phyloP scores from a whole-genome alignment of 2,329 filamentous ascomycete genomes.

The Whalleya microplaca region DNA sequence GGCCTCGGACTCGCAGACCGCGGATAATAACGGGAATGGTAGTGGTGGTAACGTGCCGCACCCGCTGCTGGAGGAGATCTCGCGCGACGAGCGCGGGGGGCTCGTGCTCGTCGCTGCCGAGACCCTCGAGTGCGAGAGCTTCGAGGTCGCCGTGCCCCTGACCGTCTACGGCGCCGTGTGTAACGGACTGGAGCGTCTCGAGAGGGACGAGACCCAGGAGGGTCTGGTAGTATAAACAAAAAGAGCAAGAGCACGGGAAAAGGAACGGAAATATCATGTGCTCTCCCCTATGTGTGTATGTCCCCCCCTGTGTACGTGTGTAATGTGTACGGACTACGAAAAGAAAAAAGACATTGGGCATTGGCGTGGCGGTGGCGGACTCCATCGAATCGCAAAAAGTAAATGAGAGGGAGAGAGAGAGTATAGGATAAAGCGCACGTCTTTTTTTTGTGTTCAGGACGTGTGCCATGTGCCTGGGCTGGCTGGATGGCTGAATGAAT shows the following conservation, averaged over 20 bases:
- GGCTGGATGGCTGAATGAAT: neutral
- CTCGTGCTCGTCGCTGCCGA: slow-evolving; percentile 77
- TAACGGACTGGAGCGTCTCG: slow-evolving; percentile 58
- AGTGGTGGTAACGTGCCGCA: slow-evolving; percentile 37
- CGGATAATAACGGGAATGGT: too few relatives aligned
- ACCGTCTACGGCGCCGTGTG: slow-evolving; percentile 74
- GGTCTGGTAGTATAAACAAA: slow-evolving; percentile 33
- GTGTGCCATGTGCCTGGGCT: too few relatives aligned
- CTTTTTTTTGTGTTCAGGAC: too few relatives aligned
- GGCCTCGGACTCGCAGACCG: neutral
- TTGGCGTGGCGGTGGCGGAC: too few relatives aligned
- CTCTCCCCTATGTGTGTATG: neutral
- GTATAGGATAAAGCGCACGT: neutral
- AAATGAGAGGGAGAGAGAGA: neutral
- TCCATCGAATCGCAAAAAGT: too few relatives aligned
- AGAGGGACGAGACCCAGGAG: slow-evolving; percentile 58
- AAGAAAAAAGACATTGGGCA: neutral
- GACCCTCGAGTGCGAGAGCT: slow-evolving; percentile 81
- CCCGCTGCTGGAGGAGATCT: slow-evolving; percentile 76
- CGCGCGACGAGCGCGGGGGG: slow-evolving; percentile 76
- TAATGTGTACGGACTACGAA: too few relatives aligned
- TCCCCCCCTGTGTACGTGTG: neutral
- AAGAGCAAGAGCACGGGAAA: neutral
- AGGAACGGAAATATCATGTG: neutral
- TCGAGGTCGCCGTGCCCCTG: slow-evolving; percentile 85